Evolutionary conservation across 768 basidiomycete genomes (phyloP), one percentile per base, ranked within the genome.

Genomic region (Clitopilus passeckerianus): DNA sequence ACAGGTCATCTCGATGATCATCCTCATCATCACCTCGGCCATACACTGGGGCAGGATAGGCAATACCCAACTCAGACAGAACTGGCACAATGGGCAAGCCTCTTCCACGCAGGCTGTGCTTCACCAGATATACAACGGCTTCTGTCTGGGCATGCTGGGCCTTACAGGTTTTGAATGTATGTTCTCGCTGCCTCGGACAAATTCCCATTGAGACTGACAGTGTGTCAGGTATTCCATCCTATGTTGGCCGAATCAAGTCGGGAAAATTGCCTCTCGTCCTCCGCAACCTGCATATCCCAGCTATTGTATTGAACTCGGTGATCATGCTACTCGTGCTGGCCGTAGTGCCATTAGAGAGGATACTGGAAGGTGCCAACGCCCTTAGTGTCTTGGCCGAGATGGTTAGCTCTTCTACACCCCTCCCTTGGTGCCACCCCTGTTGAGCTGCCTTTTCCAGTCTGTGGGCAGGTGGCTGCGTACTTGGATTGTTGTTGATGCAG

Each of bases 141-240:
- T 87, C 24, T 90, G 88, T 63, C 73, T 92, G 2, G 83, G 86
- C 0, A 86, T 90, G 75, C 74, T 92, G 1, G 88, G 87, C 0
- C 74, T 90, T 34, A 90, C 90, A 1, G 89, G 86, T 7, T 85
- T 86, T 65, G 85, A 86, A 78, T 87, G 86, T 86, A 58, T 37
- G 74, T 68, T 15, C 63, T 35, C 34, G 41, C 24, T 43, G 30
- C 18, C 12, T 6, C n/a, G 54, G 34, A 37, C 41, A 52, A 24
- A 56, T 34, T 16, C 8, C 5, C n/a, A 52, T 53, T 14, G 18
- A 30, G n/a, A 33, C 20, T 61, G 6, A 34, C 22, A 14, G 53
- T 43, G 24, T 34, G 6, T 57, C 55, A 78, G 87, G 86, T 58
- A 79, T 81, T 0, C 87, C 89, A 3, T 80, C 87, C 3, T 90